Percentiles rank a stretch among this genome's conserved stretches.
Evolutionary conservation across 345 rosid genomes (phyloP).

Genomic region (Nasturtium officinale): DNA sequence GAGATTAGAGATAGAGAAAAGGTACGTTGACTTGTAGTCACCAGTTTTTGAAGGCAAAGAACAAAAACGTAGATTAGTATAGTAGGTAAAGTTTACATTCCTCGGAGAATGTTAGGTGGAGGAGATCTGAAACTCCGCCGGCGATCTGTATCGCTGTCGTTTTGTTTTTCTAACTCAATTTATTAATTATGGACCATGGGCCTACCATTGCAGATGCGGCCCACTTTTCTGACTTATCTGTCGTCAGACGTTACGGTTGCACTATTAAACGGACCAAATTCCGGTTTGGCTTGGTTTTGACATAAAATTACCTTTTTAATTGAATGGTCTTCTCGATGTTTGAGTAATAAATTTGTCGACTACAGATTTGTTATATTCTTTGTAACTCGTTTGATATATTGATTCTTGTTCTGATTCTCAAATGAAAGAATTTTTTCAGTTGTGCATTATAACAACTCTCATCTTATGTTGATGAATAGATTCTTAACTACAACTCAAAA

Average conservation of each 20-base stretch:
- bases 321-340: background rate
- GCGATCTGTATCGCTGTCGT: slow-evolving; percentile 33
- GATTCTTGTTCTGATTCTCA: background rate
- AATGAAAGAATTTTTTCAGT: background rate
- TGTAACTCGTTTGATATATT: background rate
- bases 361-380: background rate
- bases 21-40: slow-evolving; percentile 28
- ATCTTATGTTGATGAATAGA: background rate
- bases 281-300: too few relatives aligned
- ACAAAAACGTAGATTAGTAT: slow-evolving; percentile 21
- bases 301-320: too few relatives aligned
- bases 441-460: background rate
- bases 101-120: slow-evolving; percentile 20
- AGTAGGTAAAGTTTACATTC: slow-evolving; percentile 12
- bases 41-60: slow-evolving; percentile 11
- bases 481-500: background rate
- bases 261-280: too few relatives aligned
- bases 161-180: background rate
- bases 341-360: background rate
- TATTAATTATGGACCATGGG: background rate
- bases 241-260: too few relatives aligned
- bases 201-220: too few relatives aligned
- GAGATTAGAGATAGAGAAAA: slow-evolving; percentile 6
- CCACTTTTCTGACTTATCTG: too few relatives aligned
- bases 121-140: slow-evolving; percentile 38